Evolutionary conservation across 139 green algal genomes (phyloP).

Genomic region (Edaphochlamys debaryana): DNA sequence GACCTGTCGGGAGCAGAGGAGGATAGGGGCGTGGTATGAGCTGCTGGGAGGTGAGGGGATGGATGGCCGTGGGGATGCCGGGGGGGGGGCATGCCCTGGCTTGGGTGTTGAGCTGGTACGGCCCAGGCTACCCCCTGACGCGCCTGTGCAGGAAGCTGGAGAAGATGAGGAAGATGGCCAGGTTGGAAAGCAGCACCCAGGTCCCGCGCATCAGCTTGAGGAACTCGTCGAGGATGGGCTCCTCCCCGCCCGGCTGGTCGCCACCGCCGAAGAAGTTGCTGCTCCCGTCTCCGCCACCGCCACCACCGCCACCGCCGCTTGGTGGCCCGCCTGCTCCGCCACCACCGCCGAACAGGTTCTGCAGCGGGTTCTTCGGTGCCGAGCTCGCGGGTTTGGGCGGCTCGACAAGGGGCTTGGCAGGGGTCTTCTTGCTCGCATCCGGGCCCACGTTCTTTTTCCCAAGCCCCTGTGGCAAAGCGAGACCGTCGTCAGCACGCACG

Average conservation of each 20-base stretch:
- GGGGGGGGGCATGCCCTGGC: too few species aligned
- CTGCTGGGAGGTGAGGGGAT: background rate
- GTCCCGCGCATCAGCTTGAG: conserved; percentile 39
- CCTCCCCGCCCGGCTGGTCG: conserved; percentile 12
- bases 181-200: conserved; percentile 62
- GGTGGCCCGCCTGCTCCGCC: too few species aligned
- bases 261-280: background rate
- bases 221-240: conserved; percentile 48
- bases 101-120: too few species aligned
- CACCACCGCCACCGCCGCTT: conserved; percentile 22
- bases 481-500: too few species aligned
- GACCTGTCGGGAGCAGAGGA: conserved; percentile 28
- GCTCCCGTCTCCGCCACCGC: conserved; percentile 12
- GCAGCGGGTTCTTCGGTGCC: conserved; percentile 29
- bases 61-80: background rate
- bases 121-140: too few species aligned
- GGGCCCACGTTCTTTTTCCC: conserved; percentile 9
- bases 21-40: background rate
- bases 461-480: too few species aligned
- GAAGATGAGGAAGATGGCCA: conserved; percentile 56
- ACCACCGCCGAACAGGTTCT: conserved; percentile 21
- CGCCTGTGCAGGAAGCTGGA: conserved; percentile 58
- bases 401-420: conserved; percentile 16
- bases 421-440: conserved; percentile 19
- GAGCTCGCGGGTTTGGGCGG: background rate